phyloP scores from a whole-genome alignment of 164 flowering plant genomes.

The Akebia trifoliata region DNA sequence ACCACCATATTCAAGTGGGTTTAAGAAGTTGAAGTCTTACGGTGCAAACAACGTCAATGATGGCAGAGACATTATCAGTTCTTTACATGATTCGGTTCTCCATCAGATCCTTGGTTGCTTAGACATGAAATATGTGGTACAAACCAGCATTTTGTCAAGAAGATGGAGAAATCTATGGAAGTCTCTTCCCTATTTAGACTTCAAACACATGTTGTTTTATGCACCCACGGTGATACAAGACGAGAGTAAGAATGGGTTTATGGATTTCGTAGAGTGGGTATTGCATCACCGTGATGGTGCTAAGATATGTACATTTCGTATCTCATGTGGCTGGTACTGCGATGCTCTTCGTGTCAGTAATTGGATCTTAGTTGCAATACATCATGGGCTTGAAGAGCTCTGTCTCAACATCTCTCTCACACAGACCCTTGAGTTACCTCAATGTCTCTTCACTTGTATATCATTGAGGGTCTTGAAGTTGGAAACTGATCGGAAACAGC shows the following conservation, averaged over 20 bases:
- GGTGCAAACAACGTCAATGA: background rate
- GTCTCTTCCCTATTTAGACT: slow-evolving; percentile 6
- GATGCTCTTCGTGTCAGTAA: background rate
- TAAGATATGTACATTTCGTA: background rate
- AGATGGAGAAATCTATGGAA: slow-evolving; percentile 3
- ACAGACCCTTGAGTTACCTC: background rate
- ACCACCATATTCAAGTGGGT: background rate
- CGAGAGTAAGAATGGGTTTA: background rate
- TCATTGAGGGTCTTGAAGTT: slow-evolving; percentile 9
- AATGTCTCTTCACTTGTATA: slow-evolving; percentile 4
- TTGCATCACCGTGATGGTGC: background rate
- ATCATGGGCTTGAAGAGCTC: background rate
- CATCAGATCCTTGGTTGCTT: slow-evolving; percentile 5
- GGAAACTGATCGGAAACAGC: background rate
- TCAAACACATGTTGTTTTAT: background rate
- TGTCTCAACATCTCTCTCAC: background rate
- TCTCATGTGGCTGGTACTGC: slow-evolving; percentile 2
- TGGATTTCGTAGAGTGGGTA: slow-evolving; percentile 4
- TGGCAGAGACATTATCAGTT: slow-evolving; percentile 6
- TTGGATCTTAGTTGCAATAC: slow-evolving; percentile 1
- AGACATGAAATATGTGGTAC: slow-evolving; percentile 10
- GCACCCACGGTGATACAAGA: background rate
- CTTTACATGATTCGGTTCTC: slow-evolving; percentile 1
- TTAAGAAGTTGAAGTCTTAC: background rate
- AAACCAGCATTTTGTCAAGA: slow-evolving; percentile 5